Evolutionary conservation across 129 eudicot species (phyloP).

Genomic region (Tagetes erecta): DNA sequence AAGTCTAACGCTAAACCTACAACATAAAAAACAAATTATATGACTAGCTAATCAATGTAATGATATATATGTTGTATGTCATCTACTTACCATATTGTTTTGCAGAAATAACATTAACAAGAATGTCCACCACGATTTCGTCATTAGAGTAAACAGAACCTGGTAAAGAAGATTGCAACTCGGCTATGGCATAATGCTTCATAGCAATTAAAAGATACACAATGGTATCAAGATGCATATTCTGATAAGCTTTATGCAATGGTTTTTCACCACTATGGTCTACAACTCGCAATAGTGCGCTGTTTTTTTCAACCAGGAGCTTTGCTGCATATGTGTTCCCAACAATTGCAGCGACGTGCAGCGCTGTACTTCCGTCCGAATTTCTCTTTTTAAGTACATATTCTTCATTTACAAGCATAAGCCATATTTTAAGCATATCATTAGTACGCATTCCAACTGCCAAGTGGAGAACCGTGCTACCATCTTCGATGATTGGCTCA

Average conservation of each 20-base stretch:
- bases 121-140: not conserved
- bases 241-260: constrained; percentile 9
- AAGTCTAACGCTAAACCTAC: not conserved
- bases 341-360: constrained; percentile 19
- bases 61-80: not conserved
- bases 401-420: no score
- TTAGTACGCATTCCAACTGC: not conserved
- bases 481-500: not conserved
- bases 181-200: not conserved
- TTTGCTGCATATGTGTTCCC: constrained; percentile 7
- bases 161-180: not conserved
- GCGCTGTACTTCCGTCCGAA: constrained; percentile 19
- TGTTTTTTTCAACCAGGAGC: not conserved
- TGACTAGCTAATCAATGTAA: not conserved
- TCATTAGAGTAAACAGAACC: not conserved
- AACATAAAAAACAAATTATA: not conserved
- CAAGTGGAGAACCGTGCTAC: constrained; percentile 14
- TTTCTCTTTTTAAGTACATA: not conserved
- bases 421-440: no score
- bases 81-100: constrained; percentile 14
- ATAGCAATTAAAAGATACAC: not conserved
- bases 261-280: not conserved
- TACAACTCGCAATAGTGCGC: not conserved
- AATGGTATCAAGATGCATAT: constrained; percentile 23
- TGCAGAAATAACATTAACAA: constrained; percentile 21